Evolutionary conservation across 164 flowering plant genomes (phyloP).

Genomic region (Liquidambar formosana): DNA sequence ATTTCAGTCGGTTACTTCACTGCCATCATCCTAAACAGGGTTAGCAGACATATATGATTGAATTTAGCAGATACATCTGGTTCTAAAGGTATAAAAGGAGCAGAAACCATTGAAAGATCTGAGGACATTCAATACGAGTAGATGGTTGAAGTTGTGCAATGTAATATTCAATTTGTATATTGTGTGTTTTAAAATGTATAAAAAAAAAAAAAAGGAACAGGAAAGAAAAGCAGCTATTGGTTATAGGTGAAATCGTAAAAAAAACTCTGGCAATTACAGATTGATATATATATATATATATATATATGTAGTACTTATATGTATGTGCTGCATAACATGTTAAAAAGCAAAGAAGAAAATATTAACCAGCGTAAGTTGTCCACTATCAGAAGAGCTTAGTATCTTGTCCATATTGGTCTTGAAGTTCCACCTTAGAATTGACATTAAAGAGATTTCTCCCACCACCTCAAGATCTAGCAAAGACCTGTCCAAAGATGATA

Average conservation of each 20-base stretch:
- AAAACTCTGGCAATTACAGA: too few relatives aligned
- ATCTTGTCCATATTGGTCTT: slow-evolving; percentile 67
- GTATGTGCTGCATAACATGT: too few relatives aligned
- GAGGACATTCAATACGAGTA: background rate
- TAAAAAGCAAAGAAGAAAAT: slow-evolving; percentile 14
- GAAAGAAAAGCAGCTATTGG: background rate
- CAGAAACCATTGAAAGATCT: background rate
- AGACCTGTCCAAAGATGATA: slow-evolving; percentile 50
- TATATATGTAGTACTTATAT: too few relatives aligned
- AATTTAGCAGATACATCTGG: too few relatives aligned
- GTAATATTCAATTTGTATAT: background rate
- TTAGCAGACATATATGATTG: too few relatives aligned
- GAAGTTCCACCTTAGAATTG: slow-evolving; percentile 79
- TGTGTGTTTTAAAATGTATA: too few relatives aligned
- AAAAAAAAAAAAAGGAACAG: too few relatives aligned
- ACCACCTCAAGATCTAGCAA: slow-evolving; percentile 66
- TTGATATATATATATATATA: background rate
- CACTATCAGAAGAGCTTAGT: slow-evolving; percentile 49
- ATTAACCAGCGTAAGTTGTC: slow-evolving; percentile 64
- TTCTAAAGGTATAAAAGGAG: background rate
- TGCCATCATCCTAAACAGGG: too few relatives aligned
- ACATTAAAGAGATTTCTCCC: slow-evolving; percentile 57
- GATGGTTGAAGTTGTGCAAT: background rate
- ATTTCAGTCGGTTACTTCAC: too few relatives aligned
- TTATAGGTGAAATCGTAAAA: background rate